These are phyloP conservation scores for Torulaspora maleeae DNA, from an alignment of 805 yeast genomes.

Conservation along the genomic window DNA sequence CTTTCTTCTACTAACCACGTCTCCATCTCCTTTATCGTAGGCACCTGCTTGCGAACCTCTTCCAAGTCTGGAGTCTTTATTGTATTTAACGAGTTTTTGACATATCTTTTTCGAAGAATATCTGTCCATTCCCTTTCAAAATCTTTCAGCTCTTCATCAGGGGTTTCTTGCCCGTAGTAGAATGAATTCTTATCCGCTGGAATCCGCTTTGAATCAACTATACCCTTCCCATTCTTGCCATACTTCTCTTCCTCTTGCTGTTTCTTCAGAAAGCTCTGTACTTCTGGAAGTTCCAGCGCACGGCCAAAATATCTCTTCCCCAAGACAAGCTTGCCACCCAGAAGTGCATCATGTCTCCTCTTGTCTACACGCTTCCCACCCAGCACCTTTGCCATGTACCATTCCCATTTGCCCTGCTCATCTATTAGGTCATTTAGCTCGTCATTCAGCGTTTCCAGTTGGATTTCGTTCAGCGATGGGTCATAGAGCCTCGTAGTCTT, in stretches of 20 bases:
- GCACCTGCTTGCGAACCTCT: constrained; percentile 16
- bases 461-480: constrained; percentile 49
- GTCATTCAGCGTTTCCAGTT: constrained; percentile 71
- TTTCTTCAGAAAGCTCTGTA: constrained; percentile 43
- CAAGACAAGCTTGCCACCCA: constrained; percentile 35
- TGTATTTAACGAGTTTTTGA: constrained; percentile 14
- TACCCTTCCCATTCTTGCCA: constrained; percentile 17
- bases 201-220: constrained; percentile 7
- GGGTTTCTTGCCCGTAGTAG: constrained; percentile 4
- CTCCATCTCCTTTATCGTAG: constrained; percentile 41
- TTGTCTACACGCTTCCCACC: constrained; percentile 47
- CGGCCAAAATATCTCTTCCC: constrained; percentile 79
- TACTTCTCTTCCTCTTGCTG: constrained; percentile 27
- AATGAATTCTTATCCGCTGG: constrained; percentile 9
- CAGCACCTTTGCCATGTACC: constrained; percentile 53
- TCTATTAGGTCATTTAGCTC: constrained; percentile 58
- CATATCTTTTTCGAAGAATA: constrained; percentile 8
- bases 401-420: constrained; percentile 76
- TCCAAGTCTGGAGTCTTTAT: background rate
- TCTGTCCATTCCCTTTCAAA: constrained; percentile 19
- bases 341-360: constrained; percentile 19
- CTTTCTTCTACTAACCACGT: constrained; percentile 44
- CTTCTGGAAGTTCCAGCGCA: constrained; percentile 76
- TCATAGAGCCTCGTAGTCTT: constrained; percentile 63
- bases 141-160: constrained; percentile 1